Percentiles rank a stretch among this genome's conserved stretches.
Evolutionary conservation across 768 basidiomycete species (phyloP).

Genomic region (Mycena galopus): DNA sequence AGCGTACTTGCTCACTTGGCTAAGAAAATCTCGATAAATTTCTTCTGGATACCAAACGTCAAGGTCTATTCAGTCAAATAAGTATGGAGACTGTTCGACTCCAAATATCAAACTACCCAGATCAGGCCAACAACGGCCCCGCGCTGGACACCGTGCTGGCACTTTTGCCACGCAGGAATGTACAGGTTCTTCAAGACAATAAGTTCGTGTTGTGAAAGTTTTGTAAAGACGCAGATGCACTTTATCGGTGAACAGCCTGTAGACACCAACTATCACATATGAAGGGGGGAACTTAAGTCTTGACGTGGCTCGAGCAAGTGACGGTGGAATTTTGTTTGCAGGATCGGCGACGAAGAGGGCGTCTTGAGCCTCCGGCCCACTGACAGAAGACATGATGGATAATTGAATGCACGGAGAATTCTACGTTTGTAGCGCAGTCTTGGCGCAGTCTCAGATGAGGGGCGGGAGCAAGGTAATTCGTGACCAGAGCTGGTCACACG

Average conservation of each 20-base stretch:
- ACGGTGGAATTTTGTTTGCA: conserved; percentile 54
- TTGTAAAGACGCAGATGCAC: conserved; percentile 24
- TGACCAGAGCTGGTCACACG: background rate
- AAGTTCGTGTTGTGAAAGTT: background rate
- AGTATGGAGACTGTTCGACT: background rate
- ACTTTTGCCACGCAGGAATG: conserved; percentile 87
- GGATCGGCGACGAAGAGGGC: conserved; percentile 42
- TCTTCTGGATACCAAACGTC: conserved; percentile 80
- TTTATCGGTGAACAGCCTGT: conserved; percentile 83
- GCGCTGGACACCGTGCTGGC: conserved; percentile 79
- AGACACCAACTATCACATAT: conserved; percentile 88
- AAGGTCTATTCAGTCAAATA: conserved; percentile 60
- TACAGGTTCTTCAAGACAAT: conserved; percentile 54
- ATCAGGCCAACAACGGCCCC: conserved; percentile 76
- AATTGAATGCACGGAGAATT: background rate
- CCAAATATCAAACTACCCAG: conserved; percentile 65
- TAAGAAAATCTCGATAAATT: conserved; percentile 74
- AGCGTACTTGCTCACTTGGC: conserved; percentile 60
- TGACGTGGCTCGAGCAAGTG: conserved; percentile 65
- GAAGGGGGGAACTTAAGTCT: conserved; percentile 85
- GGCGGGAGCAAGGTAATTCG: background rate
- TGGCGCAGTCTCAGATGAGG: too few species aligned
- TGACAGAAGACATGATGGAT: conserved; percentile 27
- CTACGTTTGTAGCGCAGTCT: conserved; percentile 4
- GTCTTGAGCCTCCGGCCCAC: conserved; percentile 49